These are phyloP conservation scores for Mycena albidolilacea DNA, from an alignment of 768 basidiomycete genomes.

Conservation along the genomic window DNA sequence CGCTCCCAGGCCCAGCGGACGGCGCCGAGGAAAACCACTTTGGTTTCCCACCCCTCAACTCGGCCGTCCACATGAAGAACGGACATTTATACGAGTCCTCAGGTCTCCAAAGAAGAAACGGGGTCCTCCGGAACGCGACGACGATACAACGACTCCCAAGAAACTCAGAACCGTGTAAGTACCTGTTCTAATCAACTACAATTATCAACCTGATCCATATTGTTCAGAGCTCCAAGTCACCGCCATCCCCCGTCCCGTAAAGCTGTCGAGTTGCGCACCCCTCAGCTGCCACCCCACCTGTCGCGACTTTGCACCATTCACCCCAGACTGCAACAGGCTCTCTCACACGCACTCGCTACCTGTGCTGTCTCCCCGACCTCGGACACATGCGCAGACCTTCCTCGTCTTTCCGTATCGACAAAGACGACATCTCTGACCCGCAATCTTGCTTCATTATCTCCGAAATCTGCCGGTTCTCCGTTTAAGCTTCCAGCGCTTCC, in stretches of 20 bases:
- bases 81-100: slow-evolving; percentile 74
- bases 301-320: slow-evolving; percentile 75
- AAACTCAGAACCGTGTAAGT: slow-evolving; percentile 69
- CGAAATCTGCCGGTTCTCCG: slow-evolving; percentile 66
- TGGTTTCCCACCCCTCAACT: slow-evolving; percentile 27
- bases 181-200: slow-evolving; percentile 42
- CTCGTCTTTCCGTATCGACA: slow-evolving; percentile 63
- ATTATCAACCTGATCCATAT: slow-evolving; percentile 16
- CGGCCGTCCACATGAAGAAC: too few species aligned
- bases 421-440: slow-evolving; percentile 81
- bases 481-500: slow-evolving; percentile 59
- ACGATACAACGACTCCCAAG: slow-evolving; percentile 78
- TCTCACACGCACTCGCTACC: slow-evolving; percentile 89
- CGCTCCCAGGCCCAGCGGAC: slow-evolving; percentile 41
- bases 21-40: slow-evolving; percentile 35
- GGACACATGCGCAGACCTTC: slow-evolving; percentile 79
- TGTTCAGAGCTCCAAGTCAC: slow-evolving; percentile 58
- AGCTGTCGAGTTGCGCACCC: slow-evolving; percentile 36
- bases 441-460: slow-evolving; percentile 80
- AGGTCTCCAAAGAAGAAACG: slow-evolving; percentile 80
- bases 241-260: slow-evolving; percentile 47
- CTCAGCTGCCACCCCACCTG: slow-evolving; percentile 69
- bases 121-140: slow-evolving; percentile 65
- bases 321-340: slow-evolving; percentile 82
- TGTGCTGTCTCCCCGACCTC: slow-evolving; percentile 83